phyloP scores from a whole-genome alignment of 2,329 filamentous ascomycete genomes.

The Microdochium trichocladiopsis region DNA sequence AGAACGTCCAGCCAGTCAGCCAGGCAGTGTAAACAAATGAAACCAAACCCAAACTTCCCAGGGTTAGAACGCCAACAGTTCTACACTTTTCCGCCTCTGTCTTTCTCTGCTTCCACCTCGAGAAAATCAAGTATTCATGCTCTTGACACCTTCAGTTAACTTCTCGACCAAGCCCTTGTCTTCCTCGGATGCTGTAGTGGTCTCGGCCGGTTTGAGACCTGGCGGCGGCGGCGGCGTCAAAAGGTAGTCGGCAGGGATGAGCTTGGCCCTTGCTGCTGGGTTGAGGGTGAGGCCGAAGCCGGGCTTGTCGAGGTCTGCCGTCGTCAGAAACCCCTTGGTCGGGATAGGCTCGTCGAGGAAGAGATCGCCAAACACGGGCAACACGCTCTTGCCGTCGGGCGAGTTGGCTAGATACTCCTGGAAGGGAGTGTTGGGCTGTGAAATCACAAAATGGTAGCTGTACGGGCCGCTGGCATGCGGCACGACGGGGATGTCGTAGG shows the following conservation, averaged over 20 bases:
- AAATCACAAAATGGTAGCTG: constrained; percentile 93
- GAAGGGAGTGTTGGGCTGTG: constrained; percentile 88
- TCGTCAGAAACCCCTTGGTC: constrained; percentile 71
- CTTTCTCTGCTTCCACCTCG: background rate
- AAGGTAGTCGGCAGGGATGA: constrained; percentile 70
- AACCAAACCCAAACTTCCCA: background rate
- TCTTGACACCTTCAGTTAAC: constrained; percentile 14
- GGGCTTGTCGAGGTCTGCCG: constrained; percentile 76
- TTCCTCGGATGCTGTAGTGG: constrained; percentile 13
- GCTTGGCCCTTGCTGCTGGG: constrained; percentile 59
- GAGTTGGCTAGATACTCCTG: constrained; percentile 96
- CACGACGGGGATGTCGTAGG: constrained; percentile 90
- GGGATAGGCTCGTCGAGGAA: constrained; percentile 90
- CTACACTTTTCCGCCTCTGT: no score
- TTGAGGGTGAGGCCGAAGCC: constrained; percentile 88
- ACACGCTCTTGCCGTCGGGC: constrained; percentile 79
- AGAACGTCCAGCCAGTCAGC: no score
- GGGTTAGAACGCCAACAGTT: background rate
- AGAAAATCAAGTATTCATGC: constrained; percentile 5
- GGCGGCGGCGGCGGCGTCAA: constrained; percentile 58
- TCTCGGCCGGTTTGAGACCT: constrained; percentile 26
- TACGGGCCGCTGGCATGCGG: constrained; percentile 93
- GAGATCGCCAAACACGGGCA: constrained; percentile 87
- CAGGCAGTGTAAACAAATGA: no score
- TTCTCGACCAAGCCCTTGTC: constrained; percentile 7